Conservation (phyloP, 306 rosid genomes). For the Alnus rubra region DNA sequence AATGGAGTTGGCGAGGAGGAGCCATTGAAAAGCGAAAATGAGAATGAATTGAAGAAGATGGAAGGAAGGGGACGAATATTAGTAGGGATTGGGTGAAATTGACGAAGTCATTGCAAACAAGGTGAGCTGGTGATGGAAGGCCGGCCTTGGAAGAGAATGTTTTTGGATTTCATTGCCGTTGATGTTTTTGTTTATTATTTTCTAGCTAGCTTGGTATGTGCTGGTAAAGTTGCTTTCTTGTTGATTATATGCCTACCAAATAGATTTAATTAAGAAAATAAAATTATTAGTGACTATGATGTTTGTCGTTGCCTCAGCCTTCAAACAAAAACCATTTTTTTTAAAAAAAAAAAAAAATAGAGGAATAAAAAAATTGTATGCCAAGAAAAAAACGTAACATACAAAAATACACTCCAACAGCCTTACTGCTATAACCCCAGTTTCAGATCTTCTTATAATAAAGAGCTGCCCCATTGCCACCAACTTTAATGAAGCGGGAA, state of each 20-base stretch:
- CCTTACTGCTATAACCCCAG: too few species aligned
- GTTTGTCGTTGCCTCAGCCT: constrained; percentile 21
- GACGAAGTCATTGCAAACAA: constrained; percentile 32
- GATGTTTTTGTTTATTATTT: constrained; percentile 17
- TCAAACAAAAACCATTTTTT: background rate
- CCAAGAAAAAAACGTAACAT: too few species aligned
- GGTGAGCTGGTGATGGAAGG: constrained; percentile 57
- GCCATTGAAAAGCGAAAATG: constrained; percentile 30
- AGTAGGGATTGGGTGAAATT: constrained; percentile 29
- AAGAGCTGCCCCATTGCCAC: too few species aligned
- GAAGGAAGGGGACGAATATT: background rate
- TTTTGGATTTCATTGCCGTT: constrained; percentile 25
- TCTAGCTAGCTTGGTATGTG: constrained; percentile 28
- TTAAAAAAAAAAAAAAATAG: too few species aligned
- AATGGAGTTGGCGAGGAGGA: background rate
- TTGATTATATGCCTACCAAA: too few species aligned
- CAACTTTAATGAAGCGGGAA: too few species aligned
- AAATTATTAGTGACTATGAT: background rate
- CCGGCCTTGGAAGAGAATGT: constrained; percentile 42
- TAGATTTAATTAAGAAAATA: too few species aligned
- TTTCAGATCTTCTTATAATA: too few species aligned
- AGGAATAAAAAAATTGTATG: too few species aligned
- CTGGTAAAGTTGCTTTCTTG: constrained; percentile 29
- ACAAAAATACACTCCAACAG: too few species aligned
- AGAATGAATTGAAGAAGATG: background rate